These are phyloP conservation scores for Plasmodium berghei DNA, from an alignment of 169 alveolate species.

Conservation along the genomic window DNA sequence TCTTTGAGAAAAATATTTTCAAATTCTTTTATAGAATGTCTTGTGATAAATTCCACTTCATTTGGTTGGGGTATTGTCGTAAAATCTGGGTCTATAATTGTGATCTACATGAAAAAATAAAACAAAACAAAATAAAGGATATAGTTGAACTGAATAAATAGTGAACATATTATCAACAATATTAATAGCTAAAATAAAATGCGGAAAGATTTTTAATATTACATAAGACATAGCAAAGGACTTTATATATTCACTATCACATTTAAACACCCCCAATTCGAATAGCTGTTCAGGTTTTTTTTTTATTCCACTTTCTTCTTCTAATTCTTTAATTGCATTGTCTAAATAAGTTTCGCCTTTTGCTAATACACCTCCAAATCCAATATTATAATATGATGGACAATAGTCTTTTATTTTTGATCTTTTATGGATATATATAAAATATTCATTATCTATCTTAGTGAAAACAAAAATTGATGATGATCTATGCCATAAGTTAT, in stretches of 20 bases:
- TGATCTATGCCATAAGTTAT: constrained; percentile 83
- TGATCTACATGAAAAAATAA: constrained; percentile 14
- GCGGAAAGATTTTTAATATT: not conserved
- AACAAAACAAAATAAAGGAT: not conserved
- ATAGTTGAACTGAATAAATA: not conserved
- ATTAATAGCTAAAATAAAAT: not conserved
- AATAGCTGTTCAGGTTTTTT: constrained; percentile 76
- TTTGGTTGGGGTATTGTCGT: constrained; percentile 49
- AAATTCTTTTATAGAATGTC: constrained; percentile 34
- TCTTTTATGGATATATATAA: constrained; percentile 78
- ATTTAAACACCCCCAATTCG: constrained; percentile 75
- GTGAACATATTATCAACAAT: no score
- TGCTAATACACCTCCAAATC: constrained; percentile 85
- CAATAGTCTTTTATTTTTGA: constrained; percentile 77
- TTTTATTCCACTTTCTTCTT: constrained; percentile 81
- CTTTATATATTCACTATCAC: constrained; percentile 57
- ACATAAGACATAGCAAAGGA: constrained; percentile 37
- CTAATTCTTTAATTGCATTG: constrained; percentile 79
- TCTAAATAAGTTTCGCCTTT: constrained; percentile 69
- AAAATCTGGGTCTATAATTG: constrained; percentile 38
- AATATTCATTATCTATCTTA: constrained; percentile 46
- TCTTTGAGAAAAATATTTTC: constrained; percentile 38
- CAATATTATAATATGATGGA: constrained; percentile 80
- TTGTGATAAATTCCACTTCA: constrained; percentile 70
- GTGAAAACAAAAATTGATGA: constrained; percentile 79